Percentiles rank a stretch among this genome's conserved stretches.
These are phyloP conservation scores for Colletotrichum neosansevieriae DNA, from an alignment of 2,329 filamentous ascomycete species.

Conservation along the genomic window DNA sequence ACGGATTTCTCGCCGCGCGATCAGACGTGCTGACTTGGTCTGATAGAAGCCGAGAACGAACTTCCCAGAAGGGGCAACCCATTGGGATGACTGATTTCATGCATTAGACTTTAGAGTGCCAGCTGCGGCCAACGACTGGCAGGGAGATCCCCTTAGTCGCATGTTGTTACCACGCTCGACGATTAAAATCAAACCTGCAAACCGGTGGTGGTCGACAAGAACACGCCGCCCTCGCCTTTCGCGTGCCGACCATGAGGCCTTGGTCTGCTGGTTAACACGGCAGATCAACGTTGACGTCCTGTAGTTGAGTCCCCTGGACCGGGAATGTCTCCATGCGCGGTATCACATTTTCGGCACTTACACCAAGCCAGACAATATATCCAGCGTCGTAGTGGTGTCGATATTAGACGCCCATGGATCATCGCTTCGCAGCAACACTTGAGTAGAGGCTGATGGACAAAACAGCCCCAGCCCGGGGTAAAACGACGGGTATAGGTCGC, in stretches of 20 bases:
- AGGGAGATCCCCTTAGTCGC: neutral
- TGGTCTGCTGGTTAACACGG: neutral
- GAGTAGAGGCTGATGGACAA: neutral
- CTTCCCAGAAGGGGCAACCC: neutral
- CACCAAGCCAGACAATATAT: neutral
- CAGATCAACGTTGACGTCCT: neutral
- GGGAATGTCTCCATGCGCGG: neutral
- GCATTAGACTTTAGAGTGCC: slow-evolving; percentile 9
- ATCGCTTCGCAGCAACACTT: neutral
- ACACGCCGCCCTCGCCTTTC: neutral
- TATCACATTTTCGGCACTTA: slow-evolving; percentile 1
- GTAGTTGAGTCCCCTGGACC: no score
- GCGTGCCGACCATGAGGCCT: neutral
- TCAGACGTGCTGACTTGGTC: slow-evolving; percentile 11
- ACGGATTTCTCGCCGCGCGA: slow-evolving; percentile 13
- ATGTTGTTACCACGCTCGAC: neutral
- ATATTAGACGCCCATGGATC: neutral
- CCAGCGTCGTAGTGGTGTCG: neutral
- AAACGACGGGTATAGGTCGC: slow-evolving; percentile 14
- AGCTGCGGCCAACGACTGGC: slow-evolving; percentile 3
- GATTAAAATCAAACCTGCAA: neutral
- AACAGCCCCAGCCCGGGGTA: slow-evolving; percentile 10
- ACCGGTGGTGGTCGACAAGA: neutral
- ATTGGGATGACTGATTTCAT: slow-evolving; percentile 22
- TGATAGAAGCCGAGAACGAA: slow-evolving; percentile 3